Evolutionary conservation across 192 early-diverging fungal species (phyloP).

Genomic region (Dissophora ornata): DNA sequence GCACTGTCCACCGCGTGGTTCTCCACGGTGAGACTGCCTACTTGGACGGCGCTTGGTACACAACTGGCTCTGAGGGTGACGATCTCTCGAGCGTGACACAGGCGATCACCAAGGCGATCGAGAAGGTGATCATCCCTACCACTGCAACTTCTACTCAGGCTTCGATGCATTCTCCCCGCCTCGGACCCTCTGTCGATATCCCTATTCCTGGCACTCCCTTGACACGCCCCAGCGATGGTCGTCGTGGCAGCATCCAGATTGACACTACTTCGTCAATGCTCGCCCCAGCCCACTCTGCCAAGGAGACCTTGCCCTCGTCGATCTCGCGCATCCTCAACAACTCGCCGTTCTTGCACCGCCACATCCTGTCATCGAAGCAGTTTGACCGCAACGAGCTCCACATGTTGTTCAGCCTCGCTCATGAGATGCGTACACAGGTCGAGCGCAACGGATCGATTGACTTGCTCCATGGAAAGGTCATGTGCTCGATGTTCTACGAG

Average conservation of each 20-base stretch:
- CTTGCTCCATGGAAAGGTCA: conserved; percentile 88
- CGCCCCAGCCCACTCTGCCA: neutral
- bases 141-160: neutral
- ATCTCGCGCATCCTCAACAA: conserved; percentile 63
- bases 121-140: conserved; percentile 25
- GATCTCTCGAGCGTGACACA: conserved; percentile 59
- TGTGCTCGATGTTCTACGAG: conserved; percentile 97
- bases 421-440: conserved; percentile 95
- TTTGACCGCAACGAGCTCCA: conserved; percentile 95
- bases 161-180: conserved; percentile 44
- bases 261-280: conserved; percentile 8
- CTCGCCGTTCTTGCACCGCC: conserved; percentile 93
- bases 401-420: conserved; percentile 94
- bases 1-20: conserved; percentile 91
- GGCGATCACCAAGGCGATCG: conserved; percentile 49
- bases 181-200: conserved; percentile 38
- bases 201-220: conserved; percentile 13
- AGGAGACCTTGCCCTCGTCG: conserved; percentile 19
- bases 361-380: conserved; percentile 91
- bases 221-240: conserved; percentile 13
- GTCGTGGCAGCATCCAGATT: conserved; percentile 35
- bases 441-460: conserved; percentile 89
- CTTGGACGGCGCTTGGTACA: conserved; percentile 80
- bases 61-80: conserved; percentile 56
- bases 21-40: conserved; percentile 85